Evolutionary conservation across 768 basidiomycete species (phyloP).

Genomic region (Russula sp.): DNA sequence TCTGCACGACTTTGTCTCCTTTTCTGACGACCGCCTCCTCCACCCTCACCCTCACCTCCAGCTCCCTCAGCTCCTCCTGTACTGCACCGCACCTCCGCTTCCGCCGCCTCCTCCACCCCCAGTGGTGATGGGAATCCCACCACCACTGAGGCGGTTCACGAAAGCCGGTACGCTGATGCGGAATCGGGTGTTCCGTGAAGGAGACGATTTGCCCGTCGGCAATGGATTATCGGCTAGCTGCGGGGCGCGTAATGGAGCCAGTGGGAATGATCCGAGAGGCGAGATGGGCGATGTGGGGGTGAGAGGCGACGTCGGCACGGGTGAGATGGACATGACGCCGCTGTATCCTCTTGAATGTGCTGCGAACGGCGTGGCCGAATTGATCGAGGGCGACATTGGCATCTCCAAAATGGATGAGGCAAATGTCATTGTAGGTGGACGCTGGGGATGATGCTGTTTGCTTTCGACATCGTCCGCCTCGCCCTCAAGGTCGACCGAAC

Average conservation of each 20-base stretch:
- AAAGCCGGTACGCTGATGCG: not conserved
- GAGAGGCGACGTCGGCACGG: not conserved
- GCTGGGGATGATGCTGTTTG: not conserved
- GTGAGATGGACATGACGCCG: not conserved
- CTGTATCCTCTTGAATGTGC: not conserved
- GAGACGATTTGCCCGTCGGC: not conserved
- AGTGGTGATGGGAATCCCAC: not conserved
- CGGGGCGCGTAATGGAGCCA: not conserved
- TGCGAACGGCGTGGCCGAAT: not conserved
- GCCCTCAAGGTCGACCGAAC: not conserved
- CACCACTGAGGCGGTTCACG: not conserved
- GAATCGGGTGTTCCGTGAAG: slow-evolving; percentile 1
- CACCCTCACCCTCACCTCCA: not conserved
- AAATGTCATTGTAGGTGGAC: not conserved
- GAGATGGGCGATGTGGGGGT: not conserved
- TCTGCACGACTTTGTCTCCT: slow-evolving; percentile 15
- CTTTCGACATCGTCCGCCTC: not conserved
- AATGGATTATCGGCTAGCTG: not conserved
- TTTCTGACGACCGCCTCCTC: not conserved
- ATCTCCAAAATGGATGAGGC: not conserved
- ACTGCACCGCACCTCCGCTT: not conserved
- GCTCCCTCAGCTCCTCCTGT: too few relatives aligned
- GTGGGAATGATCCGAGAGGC: too few relatives aligned
- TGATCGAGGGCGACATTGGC: not conserved
- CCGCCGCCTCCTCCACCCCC: not conserved